Conservation (phyloP, 495 filamentous ascomycete genomes). For the Amniculicola lignicola region DNA sequence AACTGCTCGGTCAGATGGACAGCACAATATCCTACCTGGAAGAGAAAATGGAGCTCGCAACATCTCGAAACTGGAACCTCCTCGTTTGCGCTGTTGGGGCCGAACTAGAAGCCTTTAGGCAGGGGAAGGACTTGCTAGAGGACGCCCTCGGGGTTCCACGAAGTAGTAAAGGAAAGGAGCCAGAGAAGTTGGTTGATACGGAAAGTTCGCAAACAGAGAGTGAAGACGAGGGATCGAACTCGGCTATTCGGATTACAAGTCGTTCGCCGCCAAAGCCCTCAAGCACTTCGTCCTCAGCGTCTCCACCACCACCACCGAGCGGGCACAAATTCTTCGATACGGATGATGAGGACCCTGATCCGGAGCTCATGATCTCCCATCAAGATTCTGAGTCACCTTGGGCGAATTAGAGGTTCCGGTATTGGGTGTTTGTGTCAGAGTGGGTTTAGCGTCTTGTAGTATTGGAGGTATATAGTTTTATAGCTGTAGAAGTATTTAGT, state of each 20-base stretch:
- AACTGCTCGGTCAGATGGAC: slow-evolving; percentile 56
- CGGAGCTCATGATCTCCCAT: slow-evolving; percentile 47
- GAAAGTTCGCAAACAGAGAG: slow-evolving; percentile 11
- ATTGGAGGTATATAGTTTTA: no score
- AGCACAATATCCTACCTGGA: slow-evolving; percentile 58
- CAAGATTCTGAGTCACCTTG: slow-evolving; percentile 40
- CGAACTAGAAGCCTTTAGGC: slow-evolving; percentile 77
- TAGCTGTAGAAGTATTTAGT: no score
- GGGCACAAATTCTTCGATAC: slow-evolving; percentile 29
- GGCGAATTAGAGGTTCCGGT: no score
- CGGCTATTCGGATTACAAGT: slow-evolving; percentile 15
- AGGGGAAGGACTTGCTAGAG: slow-evolving; percentile 64
- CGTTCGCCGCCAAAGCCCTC: slow-evolving; percentile 6
- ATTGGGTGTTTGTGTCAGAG: no score
- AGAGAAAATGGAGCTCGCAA: slow-evolving; percentile 55
- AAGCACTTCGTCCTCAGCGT: neutral
- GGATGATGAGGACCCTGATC: slow-evolving; percentile 39
- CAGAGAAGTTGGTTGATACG: slow-evolving; percentile 11
- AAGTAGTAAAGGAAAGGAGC: slow-evolving; percentile 20
- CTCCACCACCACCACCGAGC: neutral
- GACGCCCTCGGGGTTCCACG: slow-evolving; percentile 43
- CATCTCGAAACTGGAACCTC: slow-evolving; percentile 75
- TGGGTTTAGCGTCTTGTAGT: no score
- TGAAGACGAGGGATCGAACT: slow-evolving; percentile 21
- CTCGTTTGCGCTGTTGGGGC: slow-evolving; percentile 85